phyloP scores from a whole-genome alignment of 2,329 filamentous ascomycete genomes.

The Chaetomiaceae sp. region DNA sequence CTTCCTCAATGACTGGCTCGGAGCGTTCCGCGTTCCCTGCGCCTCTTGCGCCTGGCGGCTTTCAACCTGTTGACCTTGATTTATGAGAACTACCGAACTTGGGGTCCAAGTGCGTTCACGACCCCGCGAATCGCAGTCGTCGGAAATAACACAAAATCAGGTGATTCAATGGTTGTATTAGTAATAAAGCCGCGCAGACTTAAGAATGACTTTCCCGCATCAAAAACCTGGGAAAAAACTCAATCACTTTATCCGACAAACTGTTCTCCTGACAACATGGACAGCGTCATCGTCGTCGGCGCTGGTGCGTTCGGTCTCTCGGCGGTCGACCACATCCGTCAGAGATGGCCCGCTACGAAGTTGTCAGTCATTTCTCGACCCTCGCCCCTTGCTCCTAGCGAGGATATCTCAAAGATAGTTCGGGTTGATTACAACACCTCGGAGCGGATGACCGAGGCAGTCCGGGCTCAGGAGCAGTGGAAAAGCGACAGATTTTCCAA shows the following conservation, averaged over 20 bases:
- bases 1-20: too few species aligned
- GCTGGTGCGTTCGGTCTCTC: neutral
- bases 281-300: neutral
- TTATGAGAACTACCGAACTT: too few species aligned
- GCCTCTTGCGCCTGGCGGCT: too few species aligned
- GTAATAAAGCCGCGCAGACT: too few species aligned
- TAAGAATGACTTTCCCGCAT: too few species aligned
- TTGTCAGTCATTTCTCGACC: neutral
- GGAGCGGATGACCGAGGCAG: neutral
- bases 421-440: neutral
- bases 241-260: neutral
- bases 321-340: neutral
- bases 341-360: neutral
- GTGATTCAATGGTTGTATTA: too few species aligned
- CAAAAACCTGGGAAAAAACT: neutral
- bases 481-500: neutral
- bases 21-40: too few species aligned
- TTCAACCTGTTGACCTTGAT: too few species aligned
- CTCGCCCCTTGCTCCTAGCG: neutral
- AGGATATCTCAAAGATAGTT: slow-evolving; percentile 1
- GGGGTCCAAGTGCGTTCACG: too few species aligned
- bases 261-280: neutral
- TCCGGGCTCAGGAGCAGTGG: neutral
- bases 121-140: too few species aligned
- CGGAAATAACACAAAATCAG: too few species aligned